Base-by-base conservation (phyloP, 208 protist species). In the Trypanosoma cruzi region DNA sequence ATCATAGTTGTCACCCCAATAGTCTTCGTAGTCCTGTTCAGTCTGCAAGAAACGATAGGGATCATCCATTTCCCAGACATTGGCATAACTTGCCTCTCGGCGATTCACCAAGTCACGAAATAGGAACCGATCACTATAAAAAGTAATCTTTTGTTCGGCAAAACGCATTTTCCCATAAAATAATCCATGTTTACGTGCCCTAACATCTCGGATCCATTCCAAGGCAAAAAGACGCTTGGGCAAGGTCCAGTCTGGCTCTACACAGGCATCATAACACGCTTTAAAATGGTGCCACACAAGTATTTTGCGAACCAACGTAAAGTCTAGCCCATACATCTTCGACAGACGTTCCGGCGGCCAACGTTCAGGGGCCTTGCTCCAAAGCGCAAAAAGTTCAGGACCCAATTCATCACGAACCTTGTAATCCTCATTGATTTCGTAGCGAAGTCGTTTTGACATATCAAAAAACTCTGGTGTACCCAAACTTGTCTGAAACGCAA, bases 1-100 rank as follows among this genome's bases (percentile, higher is more conserved):
- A 57, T 98, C 94, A 79, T 98, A 98, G 81, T 98, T 98, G 72
- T 98, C 94, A 28, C 94, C 94, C 90, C 92, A 98, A 79, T 97
- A 98, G 68, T 97, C 92, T 73, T 97, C 92, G 73, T 94, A 93
- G 77, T 98, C 94, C 61, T 98, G 80, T 67, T 98, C 92, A 11
- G 94, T 98, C 68, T 98, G 90, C 54, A 98, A 73, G 61, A 98
- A 98, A 42, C 94, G 94, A 81, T 98, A 98, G 24, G 94, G 94
- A 79, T 98, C 94, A 73, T 98, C 94, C 90, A 98, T 96, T 74
- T 98, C 92, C 90, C 92, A 97, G 40, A 98, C 92, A 71, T 98
- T 96, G 6, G 90, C 92, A 71, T 98, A 98, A 79, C 92, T 96
- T 49, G 92, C 92, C 82, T 98, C 94, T 56, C 92, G 88, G 32